phyloP scores from a whole-genome alignment of 441 rosid species.

The Flueggea neowawraea region DNA sequence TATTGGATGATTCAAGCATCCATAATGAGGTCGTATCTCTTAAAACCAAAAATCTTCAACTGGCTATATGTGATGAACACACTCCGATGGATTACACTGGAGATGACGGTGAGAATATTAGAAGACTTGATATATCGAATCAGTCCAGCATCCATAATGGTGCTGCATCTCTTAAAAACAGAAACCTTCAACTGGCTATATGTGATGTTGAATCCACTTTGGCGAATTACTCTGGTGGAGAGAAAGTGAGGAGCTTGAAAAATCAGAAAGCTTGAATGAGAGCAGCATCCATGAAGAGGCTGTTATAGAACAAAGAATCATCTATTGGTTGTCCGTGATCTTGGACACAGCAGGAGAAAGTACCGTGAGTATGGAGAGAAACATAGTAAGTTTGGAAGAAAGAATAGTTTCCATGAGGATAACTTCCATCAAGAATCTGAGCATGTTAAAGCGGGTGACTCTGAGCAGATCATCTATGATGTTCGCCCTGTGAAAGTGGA shows the following conservation, averaged over 20 bases:
- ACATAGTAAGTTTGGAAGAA: constrained; percentile 5
- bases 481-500: constrained; percentile 1
- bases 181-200: not conserved
- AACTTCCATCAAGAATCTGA: constrained; percentile 10
- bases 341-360: not conserved
- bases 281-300: constrained; percentile 15
- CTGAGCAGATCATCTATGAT: constrained; percentile 1
- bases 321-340: not conserved
- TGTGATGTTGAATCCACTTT: constrained; percentile 11
- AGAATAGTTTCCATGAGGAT: not conserved
- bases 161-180: constrained; percentile 1
- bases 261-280: constrained; percentile 6
- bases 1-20: no score
- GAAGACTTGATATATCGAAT: not conserved
- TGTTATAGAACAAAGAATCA: constrained; percentile 14
- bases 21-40: no score
- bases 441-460: constrained; percentile 5
- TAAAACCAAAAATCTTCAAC: no score
- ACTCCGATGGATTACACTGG: not conserved
- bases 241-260: constrained; percentile 17
- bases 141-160: not conserved
- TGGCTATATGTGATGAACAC: not conserved
- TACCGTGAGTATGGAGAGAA: constrained; percentile 1
- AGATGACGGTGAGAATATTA: constrained; percentile 3
- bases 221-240: constrained; percentile 15